phyloP scores from a whole-genome alignment of 73 alveolate species.

The Paraurostyla sp. region DNA sequence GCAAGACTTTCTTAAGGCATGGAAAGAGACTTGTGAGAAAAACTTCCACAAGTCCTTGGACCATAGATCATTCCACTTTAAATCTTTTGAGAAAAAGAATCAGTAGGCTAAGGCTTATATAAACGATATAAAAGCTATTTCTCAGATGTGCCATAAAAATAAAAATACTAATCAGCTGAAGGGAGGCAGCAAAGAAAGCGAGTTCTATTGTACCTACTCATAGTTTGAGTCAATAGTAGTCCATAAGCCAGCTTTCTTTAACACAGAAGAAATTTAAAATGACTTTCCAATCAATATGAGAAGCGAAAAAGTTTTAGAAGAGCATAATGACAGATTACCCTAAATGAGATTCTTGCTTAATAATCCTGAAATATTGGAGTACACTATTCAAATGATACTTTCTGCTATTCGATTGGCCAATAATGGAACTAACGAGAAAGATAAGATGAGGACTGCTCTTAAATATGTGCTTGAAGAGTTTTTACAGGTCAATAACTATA shows the following conservation, averaged over 20 bases:
- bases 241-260: background rate
- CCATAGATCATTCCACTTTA: constrained; percentile 71
- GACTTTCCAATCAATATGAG: constrained; percentile 41
- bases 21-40: constrained; percentile 61
- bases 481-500: background rate
- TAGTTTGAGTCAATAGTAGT: constrained; percentile 42
- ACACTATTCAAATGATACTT: background rate
- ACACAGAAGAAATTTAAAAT: background rate
- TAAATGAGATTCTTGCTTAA: constrained; percentile 44
- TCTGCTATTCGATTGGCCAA: constrained; percentile 10
- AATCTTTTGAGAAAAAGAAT: constrained; percentile 59
- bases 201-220: constrained; percentile 49
- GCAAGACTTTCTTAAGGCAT: background rate
- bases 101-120: constrained; percentile 13
- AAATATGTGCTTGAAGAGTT: constrained; percentile 22
- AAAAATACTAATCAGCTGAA: constrained; percentile 14
- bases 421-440: constrained; percentile 44
- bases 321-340: background rate
- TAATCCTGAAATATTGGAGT: constrained; percentile 5
- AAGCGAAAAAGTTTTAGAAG: background rate
- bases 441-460: constrained; percentile 23
- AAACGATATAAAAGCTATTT: background rate
- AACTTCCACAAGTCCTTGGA: constrained; percentile 67
- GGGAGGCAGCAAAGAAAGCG: constrained; percentile 57
- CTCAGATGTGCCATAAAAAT: background rate